These are phyloP conservation scores for Lolium rigidum DNA, from an alignment of 176 grass and related monocot genomes.

Conservation along the genomic window DNA sequence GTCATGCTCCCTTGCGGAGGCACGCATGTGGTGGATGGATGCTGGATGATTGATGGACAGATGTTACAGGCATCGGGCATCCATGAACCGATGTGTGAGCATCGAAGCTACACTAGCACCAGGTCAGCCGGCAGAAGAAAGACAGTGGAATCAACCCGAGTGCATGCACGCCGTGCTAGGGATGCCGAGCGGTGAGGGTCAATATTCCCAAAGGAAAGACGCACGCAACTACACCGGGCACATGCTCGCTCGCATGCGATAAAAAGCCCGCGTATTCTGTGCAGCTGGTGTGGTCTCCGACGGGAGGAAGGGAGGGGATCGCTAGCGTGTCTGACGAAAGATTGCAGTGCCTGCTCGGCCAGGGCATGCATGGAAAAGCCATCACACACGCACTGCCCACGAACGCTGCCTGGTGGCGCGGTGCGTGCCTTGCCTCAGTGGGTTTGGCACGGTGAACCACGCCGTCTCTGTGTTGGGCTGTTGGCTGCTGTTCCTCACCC, in stretches of 20 bases:
- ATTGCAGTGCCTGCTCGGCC: conserved; percentile 2
- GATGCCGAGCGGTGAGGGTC: conserved; percentile 1
- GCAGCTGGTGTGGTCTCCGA: neutral
- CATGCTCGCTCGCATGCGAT: neutral
- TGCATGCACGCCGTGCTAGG: neutral
- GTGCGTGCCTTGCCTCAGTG: neutral
- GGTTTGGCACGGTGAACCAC: conserved; percentile 10
- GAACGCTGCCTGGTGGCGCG: too few relatives aligned
- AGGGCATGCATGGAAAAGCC: conserved; percentile 14
- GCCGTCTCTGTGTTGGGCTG: neutral
- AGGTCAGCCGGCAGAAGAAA: neutral
- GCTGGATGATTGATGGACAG: neutral
- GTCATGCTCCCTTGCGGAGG: too few relatives aligned
- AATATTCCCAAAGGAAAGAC: neutral
- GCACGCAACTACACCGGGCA: neutral
- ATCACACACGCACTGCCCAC: neutral
- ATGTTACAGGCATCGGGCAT: neutral
- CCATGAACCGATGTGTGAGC: neutral
- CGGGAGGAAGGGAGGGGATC: neutral
- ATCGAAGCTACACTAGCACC: neutral
- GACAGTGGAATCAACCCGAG: neutral
- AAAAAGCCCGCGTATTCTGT: neutral
- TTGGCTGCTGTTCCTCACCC: neutral
- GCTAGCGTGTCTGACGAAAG: neutral
- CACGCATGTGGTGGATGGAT: neutral